Percentiles rank a stretch among this genome's conserved stretches.
Conservation (phyloP, 2,329 filamentous ascomycete genomes). For the Xylariaceae sp. region DNA sequence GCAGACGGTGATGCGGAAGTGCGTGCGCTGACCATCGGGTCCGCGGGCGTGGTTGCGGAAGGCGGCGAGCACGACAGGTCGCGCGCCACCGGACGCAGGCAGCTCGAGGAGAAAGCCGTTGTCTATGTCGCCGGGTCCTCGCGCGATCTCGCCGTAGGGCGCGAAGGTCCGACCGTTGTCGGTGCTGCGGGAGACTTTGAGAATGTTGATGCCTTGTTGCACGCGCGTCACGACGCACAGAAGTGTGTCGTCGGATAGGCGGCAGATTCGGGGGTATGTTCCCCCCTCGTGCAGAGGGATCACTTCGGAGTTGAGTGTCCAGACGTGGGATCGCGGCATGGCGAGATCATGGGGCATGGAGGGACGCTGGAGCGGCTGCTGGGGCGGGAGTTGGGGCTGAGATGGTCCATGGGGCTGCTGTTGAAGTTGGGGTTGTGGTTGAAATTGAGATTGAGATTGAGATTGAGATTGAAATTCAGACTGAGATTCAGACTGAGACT, state of each 20-base stretch:
- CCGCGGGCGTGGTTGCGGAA: slow-evolving; percentile 43
- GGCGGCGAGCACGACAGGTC: slow-evolving; percentile 34
- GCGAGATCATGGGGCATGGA: not conserved
- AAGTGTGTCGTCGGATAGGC: slow-evolving; percentile 40
- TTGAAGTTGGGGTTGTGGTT: not conserved
- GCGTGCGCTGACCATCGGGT: slow-evolving; percentile 30
- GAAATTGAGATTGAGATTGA: no score
- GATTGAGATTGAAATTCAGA: no score
- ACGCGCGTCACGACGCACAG: slow-evolving; percentile 41
- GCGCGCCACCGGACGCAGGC: slow-evolving; percentile 20
- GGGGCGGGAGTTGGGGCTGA: not conserved
- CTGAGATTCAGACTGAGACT: not conserved
- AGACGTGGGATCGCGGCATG: slow-evolving; percentile 11
- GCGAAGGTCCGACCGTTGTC: slow-evolving; percentile 39
- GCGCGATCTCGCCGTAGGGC: slow-evolving; percentile 39
- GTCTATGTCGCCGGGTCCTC: slow-evolving; percentile 40
- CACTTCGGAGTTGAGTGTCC: slow-evolving; percentile 35
- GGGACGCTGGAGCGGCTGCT: slow-evolving; percentile 1
- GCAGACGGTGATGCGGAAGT: slow-evolving; percentile 47
- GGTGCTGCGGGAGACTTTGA: slow-evolving; percentile 39
- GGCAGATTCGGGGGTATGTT: slow-evolving; percentile 43
- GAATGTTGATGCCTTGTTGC: slow-evolving; percentile 33
- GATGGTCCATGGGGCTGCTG: not conserved
- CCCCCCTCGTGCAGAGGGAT: slow-evolving; percentile 38
- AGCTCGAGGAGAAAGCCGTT: slow-evolving; percentile 43